Percentiles rank a stretch among this genome's conserved stretches.
Evolutionary conservation across 306 rosid genomes (phyloP).

Genomic region (Castanea mollissima): DNA sequence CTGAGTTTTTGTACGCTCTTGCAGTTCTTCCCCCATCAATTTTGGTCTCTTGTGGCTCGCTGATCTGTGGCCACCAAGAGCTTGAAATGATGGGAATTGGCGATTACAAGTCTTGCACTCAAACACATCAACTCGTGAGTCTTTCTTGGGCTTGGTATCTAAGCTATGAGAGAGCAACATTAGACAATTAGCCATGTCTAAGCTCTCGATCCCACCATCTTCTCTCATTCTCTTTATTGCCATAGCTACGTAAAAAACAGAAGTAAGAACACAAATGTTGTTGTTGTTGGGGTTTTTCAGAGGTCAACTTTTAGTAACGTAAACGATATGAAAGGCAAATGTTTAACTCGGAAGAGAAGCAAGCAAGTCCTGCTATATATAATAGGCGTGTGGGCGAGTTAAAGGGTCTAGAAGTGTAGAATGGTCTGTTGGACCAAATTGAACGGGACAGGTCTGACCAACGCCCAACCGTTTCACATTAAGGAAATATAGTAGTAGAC

Average conservation of each 20-base stretch:
- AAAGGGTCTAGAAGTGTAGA: neutral
- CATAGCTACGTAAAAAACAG: neutral
- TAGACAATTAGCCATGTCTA: conserved; percentile 37
- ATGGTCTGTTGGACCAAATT: neutral
- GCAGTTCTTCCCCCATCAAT: conserved; percentile 3
- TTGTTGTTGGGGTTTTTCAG: too few species aligned
- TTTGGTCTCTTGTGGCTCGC: conserved; percentile 69
- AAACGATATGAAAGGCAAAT: neutral
- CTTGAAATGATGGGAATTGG: conserved; percentile 75
- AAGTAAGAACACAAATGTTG: too few species aligned
- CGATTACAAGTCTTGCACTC: conserved; percentile 84
- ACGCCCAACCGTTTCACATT: neutral
- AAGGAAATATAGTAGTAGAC: too few species aligned
- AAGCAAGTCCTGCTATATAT: neutral
- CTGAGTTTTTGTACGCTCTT: conserved; percentile 12
- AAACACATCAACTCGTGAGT: conserved; percentile 21
- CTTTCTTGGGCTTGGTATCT: conserved; percentile 1
- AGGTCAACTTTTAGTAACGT: neutral
- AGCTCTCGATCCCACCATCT: conserved; percentile 10
- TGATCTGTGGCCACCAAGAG: conserved; percentile 79
- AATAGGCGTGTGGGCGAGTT: neutral
- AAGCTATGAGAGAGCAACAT: conserved; percentile 37
- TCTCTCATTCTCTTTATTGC: conserved; percentile 51
- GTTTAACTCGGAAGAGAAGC: neutral
- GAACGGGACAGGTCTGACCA: neutral